Conservation (phyloP, 2,329 filamentous ascomycete species). For the Penicillium sp. region DNA sequence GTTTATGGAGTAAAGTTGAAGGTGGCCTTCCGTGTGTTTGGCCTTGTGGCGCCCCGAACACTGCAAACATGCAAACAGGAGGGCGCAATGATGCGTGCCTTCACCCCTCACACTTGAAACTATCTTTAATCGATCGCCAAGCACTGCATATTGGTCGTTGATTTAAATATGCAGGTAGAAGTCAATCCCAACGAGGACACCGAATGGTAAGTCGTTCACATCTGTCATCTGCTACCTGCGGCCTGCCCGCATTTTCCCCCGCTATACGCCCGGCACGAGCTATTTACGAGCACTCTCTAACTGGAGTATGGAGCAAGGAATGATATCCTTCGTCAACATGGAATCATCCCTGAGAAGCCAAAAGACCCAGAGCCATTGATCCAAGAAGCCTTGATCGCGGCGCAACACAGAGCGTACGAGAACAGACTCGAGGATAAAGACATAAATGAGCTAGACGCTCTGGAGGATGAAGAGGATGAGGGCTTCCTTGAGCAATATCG, state of each 20-base stretch:
- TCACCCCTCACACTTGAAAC: slow-evolving; percentile 5
- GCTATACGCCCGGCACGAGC: slow-evolving; percentile 10
- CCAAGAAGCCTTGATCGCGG: slow-evolving; percentile 87
- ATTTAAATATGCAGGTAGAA: slow-evolving; percentile 63
- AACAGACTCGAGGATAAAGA: slow-evolving; percentile 93
- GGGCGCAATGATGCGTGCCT: slow-evolving; percentile 5
- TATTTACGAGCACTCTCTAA: slow-evolving; percentile 13
- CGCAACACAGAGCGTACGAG: slow-evolving; percentile 78
- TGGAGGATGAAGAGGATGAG: slow-evolving; percentile 95
- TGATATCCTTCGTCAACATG: slow-evolving; percentile 95
- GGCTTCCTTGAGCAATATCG: slow-evolving; percentile 84
- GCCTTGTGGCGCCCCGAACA: slow-evolving; percentile 30
- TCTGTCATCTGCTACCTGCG: neutral
- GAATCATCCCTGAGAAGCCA: slow-evolving; percentile 95
- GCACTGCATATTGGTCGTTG: neutral
- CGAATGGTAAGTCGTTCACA: slow-evolving; percentile 68
- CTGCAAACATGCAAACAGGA: slow-evolving; percentile 35
- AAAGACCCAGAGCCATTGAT: slow-evolving; percentile 94
- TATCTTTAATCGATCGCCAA: neutral
- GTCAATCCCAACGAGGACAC: slow-evolving; percentile 96
- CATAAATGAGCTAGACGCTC: slow-evolving; percentile 84
- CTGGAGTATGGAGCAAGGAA: slow-evolving; percentile 64
- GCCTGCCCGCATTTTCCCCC: slow-evolving; percentile 8
- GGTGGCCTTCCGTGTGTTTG: slow-evolving; percentile 41
- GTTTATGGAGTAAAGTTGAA: slow-evolving; percentile 31